A percentile compares a stretch with the other conserved stretches of the same genome.
Evolutionary conservation across 768 basidiomycete species (phyloP).

Genomic region (Lactarius sanguifluus): DNA sequence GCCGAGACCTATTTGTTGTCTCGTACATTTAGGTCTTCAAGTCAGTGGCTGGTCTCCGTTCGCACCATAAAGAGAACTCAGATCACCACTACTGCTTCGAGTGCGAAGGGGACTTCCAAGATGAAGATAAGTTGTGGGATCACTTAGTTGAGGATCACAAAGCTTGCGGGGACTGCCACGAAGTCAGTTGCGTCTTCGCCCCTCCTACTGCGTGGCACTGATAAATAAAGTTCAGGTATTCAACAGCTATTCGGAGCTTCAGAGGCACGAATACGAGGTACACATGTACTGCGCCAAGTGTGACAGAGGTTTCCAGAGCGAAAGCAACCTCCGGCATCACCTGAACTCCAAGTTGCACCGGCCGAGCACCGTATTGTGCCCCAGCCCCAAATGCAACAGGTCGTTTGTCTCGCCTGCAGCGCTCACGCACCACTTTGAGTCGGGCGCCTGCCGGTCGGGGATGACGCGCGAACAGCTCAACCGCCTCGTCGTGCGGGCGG

Average conservation of each 20-base stretch:
- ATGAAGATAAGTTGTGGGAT: slow-evolving; percentile 10
- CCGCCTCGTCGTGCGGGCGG: slow-evolving; percentile 11
- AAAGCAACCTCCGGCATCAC: slow-evolving; percentile 47
- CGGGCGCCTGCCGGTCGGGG: slow-evolving; percentile 55
- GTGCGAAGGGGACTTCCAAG: neutral
- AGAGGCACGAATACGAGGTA: slow-evolving; percentile 25
- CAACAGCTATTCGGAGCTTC: neutral
- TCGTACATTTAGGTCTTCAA: slow-evolving; percentile 38
- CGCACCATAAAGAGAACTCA: slow-evolving; percentile 43
- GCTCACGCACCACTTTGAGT: slow-evolving; percentile 62
- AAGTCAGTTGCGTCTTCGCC: neutral
- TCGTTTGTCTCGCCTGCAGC: slow-evolving; percentile 55
- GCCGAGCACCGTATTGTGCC: slow-evolving; percentile 40
- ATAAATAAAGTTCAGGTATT: slow-evolving; percentile 3
- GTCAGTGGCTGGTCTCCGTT: slow-evolving; percentile 41
- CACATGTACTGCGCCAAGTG: slow-evolving; percentile 48
- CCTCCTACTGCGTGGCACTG: neutral
- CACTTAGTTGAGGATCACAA: slow-evolving; percentile 16
- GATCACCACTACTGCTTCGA: neutral
- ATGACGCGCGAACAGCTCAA: slow-evolving; percentile 38
- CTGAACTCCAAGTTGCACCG: slow-evolving; percentile 53
- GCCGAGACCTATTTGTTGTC: neutral
- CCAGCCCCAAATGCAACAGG: slow-evolving; percentile 44
- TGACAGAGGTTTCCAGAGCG: slow-evolving; percentile 43
- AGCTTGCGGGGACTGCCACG: slow-evolving; percentile 3